Conservation (phyloP, 176 grass and related monocot species). For the Ananas comosus region DNA sequence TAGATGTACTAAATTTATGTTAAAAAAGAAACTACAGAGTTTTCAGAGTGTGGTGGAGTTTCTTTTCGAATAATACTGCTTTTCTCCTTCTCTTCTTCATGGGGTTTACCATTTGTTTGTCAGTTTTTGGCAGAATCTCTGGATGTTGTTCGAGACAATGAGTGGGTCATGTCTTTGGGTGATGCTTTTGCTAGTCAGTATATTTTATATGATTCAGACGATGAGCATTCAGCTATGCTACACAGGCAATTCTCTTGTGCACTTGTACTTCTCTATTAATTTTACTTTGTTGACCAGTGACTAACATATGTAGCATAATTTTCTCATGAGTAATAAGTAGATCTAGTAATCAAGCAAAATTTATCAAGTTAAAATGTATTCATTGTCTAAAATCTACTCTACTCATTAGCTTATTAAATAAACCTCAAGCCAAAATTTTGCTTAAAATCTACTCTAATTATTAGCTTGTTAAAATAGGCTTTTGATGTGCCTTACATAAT, state of each 20-base stretch:
- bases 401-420: no score
- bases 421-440: no score
- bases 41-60: no score
- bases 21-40: no score
- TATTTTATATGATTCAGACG: slow-evolving; percentile 62
- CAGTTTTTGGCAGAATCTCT: slow-evolving; percentile 94
- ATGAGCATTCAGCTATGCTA: slow-evolving; percentile 78
- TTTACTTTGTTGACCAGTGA: neutral
- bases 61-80: no score
- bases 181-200: slow-evolving; percentile 94
- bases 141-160: slow-evolving; percentile 81
- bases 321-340: neutral
- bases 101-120: slow-evolving; percentile 7
- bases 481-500: no score
- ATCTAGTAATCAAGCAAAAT: neutral
- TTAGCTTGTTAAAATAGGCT: no score
- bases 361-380: no score
- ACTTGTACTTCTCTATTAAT: slow-evolving; percentile 10
- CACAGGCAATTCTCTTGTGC: slow-evolving; percentile 47
- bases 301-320: neutral
- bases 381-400: no score
- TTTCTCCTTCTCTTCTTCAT: no score
- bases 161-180: slow-evolving; percentile 83
- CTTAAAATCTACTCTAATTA: no score
- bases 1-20: no score